Conservation (phyloP, 2,329 filamentous ascomycete species). For the Clonostachys chloroleuca region DNA sequence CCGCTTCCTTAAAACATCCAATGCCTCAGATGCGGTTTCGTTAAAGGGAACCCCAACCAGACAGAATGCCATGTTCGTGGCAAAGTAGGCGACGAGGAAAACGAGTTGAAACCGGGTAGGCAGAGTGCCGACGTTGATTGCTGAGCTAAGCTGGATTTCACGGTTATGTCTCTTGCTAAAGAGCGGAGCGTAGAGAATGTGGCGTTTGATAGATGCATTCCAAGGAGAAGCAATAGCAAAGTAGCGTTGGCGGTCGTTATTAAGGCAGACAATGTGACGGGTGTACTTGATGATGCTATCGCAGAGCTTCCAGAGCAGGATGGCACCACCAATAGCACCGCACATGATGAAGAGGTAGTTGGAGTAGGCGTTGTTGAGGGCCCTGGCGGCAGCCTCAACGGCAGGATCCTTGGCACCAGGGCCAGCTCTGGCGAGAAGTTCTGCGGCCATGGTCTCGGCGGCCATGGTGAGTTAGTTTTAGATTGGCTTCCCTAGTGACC, state of each 20-base stretch:
- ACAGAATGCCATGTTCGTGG: constrained; percentile 63
- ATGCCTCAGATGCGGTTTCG: constrained; percentile 15
- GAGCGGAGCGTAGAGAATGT: constrained; percentile 66
- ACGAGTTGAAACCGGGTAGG: constrained; percentile 57
- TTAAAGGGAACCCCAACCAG: constrained; percentile 60
- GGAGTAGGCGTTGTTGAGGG: constrained; percentile 44
- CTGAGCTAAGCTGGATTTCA: constrained; percentile 55
- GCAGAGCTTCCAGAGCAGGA: constrained; percentile 63
- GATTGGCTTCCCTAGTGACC: not conserved
- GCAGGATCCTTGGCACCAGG: constrained; percentile 3
- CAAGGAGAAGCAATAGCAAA: constrained; percentile 57
- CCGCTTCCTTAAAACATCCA: constrained; percentile 53
- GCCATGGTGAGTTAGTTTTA: constrained; percentile 4
- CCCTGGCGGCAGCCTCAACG: constrained; percentile 3
- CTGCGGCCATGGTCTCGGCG: not conserved
- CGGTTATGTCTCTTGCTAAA: constrained; percentile 60
- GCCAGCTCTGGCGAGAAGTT: constrained; percentile 4
- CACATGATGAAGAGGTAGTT: constrained; percentile 61
- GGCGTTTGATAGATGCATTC: constrained; percentile 63
- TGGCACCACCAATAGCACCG: constrained; percentile 54
- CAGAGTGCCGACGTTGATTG: constrained; percentile 53
- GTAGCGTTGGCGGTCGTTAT: constrained; percentile 75
- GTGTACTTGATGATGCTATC: constrained; percentile 62
- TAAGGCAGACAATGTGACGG: constrained; percentile 69
- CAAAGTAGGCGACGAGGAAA: constrained; percentile 48